These are phyloP conservation scores for Talaromyces liani DNA, from an alignment of 495 filamentous ascomycete genomes.

Conservation along the genomic window DNA sequence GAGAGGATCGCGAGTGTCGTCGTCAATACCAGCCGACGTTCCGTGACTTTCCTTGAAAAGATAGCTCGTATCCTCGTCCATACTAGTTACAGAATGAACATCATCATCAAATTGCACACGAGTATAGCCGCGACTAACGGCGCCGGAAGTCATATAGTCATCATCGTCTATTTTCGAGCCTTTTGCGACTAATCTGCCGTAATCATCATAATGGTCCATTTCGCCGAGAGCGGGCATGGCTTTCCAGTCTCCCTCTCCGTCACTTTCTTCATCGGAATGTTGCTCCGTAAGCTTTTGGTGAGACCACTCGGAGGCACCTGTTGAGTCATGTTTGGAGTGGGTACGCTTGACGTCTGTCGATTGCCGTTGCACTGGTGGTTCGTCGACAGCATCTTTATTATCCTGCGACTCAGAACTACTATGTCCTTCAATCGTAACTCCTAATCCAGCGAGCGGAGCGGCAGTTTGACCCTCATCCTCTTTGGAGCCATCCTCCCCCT, in stretches of 20 bases:
- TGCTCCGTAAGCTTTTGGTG: constrained; percentile 70
- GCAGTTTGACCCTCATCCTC: constrained; percentile 3
- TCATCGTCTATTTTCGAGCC: constrained; percentile 67
- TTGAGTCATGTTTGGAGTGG: constrained; percentile 15
- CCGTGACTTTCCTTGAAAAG: constrained; percentile 67
- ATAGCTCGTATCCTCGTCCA: constrained; percentile 97
- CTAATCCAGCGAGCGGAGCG: constrained; percentile 5
- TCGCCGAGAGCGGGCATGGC: constrained; percentile 87
- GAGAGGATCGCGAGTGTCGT: constrained; percentile 74
- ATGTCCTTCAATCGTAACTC: background rate
- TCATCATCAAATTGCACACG: constrained; percentile 91
- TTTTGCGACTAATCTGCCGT: constrained; percentile 75
- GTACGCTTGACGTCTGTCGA: constrained; percentile 9
- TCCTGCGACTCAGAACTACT: constrained; percentile 1
- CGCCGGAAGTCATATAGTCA: constrained; percentile 67
- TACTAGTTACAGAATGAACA: constrained; percentile 82
- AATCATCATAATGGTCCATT: constrained; percentile 92
- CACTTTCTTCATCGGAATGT: constrained; percentile 35
- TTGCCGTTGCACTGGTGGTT: constrained; percentile 9
- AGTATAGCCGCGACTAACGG: constrained; percentile 91
- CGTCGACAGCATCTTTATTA: background rate
- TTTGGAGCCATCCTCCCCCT: constrained; percentile 4
- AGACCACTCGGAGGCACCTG: constrained; percentile 72
- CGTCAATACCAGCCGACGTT: constrained; percentile 57
- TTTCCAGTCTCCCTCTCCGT: constrained; percentile 67